phyloP scores from a whole-genome alignment of 805 yeast species.

The Lipomyces anomalus region DNA sequence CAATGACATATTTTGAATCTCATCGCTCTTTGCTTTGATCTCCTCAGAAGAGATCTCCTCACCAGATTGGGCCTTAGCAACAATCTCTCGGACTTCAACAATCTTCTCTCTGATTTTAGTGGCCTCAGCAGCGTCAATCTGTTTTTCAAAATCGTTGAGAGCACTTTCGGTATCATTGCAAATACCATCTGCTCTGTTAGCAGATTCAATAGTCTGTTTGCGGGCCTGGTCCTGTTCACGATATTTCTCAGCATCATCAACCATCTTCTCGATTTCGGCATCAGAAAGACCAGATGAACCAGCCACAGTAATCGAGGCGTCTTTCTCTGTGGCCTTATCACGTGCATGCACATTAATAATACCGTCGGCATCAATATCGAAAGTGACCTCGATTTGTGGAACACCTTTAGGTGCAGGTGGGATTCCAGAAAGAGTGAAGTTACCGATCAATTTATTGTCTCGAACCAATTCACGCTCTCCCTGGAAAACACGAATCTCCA shows the following conservation, averaged over 20 bases:
- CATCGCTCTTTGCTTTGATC: conserved; percentile 76
- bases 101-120: conserved; percentile 52
- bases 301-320: conserved; percentile 91
- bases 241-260: conserved; percentile 81
- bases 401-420: conserved; percentile 96
- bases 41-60: conserved; percentile 59
- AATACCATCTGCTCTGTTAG: conserved; percentile 78
- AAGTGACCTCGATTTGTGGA: conserved; percentile 89
- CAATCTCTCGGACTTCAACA: conserved; percentile 63
- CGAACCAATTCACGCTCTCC: conserved; percentile 98
- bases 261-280: conserved; percentile 85
- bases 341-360: conserved; percentile 92
- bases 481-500: conserved; percentile 96
- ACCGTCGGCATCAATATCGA: conserved; percentile 96
- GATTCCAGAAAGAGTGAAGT: conserved; percentile 90
- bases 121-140: conserved; percentile 52
- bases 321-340: conserved; percentile 90
- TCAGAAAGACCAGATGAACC: conserved; percentile 92
- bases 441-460: conserved; percentile 96
- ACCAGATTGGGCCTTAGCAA: conserved; percentile 63
- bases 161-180: conserved; percentile 87
- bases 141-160: conserved; percentile 67
- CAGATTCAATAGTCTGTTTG: conserved; percentile 75
- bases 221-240: conserved; percentile 83
- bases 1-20: conserved; percentile 72